Conservation (phyloP, 768 basidiomycete species). For the Kwoniella europaea region DNA sequence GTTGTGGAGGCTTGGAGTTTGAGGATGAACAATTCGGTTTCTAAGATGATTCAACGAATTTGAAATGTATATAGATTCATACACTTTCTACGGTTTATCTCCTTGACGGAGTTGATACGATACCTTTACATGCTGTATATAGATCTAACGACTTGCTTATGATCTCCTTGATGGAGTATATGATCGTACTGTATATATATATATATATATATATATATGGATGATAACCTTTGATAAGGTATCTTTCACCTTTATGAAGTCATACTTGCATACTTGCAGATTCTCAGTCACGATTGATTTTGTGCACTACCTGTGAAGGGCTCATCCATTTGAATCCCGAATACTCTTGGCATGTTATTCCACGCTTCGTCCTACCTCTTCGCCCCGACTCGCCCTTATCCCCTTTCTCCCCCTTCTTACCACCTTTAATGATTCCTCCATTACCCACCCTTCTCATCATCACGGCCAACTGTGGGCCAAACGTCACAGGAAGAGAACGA, state of each 20-base stretch:
- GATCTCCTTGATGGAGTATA: not conserved
- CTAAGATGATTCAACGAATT: constrained; percentile 9
- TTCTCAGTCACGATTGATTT: too few species aligned
- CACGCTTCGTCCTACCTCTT: too few species aligned
- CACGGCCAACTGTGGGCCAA: too few species aligned
- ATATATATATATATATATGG: too few species aligned
- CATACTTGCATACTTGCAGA: not conserved
- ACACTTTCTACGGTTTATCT: not conserved
- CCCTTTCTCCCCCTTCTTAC: too few species aligned
- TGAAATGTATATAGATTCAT: constrained; percentile 3
- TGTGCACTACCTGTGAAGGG: too few species aligned
- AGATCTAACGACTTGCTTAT: not conserved
- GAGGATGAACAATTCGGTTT: constrained; percentile 59
- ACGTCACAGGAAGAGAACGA: too few species aligned
- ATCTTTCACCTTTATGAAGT: not conserved
- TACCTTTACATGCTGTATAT: not conserved
- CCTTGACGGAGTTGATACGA: not conserved
- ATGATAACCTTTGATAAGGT: not conserved
- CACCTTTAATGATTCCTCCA: too few species aligned
- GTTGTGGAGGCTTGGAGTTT: constrained; percentile 70
- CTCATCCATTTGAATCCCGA: too few species aligned
- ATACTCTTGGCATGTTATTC: too few species aligned
- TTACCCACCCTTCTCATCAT: too few species aligned
- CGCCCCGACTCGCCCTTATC: too few species aligned
- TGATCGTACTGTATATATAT: not conserved